Conservation (phyloP, 2,329 filamentous ascomycete species). For the Canariomyces notabilis region DNA sequence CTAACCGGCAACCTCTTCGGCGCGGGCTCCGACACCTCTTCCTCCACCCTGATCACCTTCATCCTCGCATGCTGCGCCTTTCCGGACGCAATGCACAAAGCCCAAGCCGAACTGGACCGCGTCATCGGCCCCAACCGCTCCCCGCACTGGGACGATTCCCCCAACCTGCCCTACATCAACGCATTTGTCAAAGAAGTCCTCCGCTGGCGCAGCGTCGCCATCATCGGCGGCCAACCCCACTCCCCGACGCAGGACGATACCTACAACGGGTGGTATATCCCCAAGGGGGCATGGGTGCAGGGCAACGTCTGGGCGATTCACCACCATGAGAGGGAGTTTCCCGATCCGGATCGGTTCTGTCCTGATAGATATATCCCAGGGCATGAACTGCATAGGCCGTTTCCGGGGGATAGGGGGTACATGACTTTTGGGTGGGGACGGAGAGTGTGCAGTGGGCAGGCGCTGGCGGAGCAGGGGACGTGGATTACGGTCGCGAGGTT, state of each 20-base stretch:
- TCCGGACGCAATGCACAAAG: slow-evolving; percentile 41
- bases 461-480: slow-evolving; percentile 54
- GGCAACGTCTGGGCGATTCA: slow-evolving; percentile 48
- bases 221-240: slow-evolving; percentile 47
- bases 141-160: slow-evolving; percentile 44
- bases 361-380: slow-evolving; percentile 38
- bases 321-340: slow-evolving; percentile 43
- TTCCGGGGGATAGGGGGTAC: slow-evolving; percentile 45
- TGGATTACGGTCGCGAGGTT: slow-evolving; percentile 54
- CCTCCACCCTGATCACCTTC: slow-evolving; percentile 42
- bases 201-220: slow-evolving; percentile 50
- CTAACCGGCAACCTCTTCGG: slow-evolving; percentile 46
- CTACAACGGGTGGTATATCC: slow-evolving; percentile 46
- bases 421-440: slow-evolving; percentile 56
- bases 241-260: slow-evolving; percentile 42
- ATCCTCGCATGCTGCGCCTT: slow-evolving; percentile 47
- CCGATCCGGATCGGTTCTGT: slow-evolving; percentile 41
- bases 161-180: slow-evolving; percentile 47
- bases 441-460: slow-evolving; percentile 49
- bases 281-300: slow-evolving; percentile 45
- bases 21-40: slow-evolving; percentile 46
- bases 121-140: slow-evolving; percentile 44
- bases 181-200: slow-evolving; percentile 52
- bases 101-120: slow-evolving; percentile 48
- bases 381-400: slow-evolving; percentile 37